phyloP scores from a whole-genome alignment of 345 rosid genomes.

The Corchorus olitorius region DNA sequence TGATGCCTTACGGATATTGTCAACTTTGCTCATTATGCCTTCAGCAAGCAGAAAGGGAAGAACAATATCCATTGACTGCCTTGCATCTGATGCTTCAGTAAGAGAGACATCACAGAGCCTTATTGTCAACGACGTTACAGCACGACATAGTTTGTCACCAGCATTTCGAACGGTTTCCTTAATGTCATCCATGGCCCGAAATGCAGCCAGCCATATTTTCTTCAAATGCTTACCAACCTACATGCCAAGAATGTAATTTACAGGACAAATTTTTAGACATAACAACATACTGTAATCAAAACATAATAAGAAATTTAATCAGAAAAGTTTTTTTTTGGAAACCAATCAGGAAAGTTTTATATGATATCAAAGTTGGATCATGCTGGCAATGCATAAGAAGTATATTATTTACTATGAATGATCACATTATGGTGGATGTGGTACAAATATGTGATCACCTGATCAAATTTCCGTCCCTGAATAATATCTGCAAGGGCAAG shows the following conservation, averaged over 20 bases:
- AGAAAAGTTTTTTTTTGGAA: background rate
- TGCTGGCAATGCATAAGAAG: background rate
- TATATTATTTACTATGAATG: background rate
- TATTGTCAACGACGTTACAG: slow-evolving; percentile 75
- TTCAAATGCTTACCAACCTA: slow-evolving; percentile 81
- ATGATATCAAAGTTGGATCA: background rate
- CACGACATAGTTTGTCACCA: slow-evolving; percentile 84
- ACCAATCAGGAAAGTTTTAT: background rate
- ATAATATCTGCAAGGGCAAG: slow-evolving; percentile 92
- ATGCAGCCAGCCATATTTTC: slow-evolving; percentile 77
- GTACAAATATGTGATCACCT: slow-evolving; percentile 45
- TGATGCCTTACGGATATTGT: slow-evolving; percentile 82
- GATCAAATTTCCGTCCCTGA: slow-evolving; percentile 87
- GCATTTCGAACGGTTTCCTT: slow-evolving; percentile 98
- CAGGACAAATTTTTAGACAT: background rate
- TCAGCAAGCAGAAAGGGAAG: slow-evolving; percentile 86
- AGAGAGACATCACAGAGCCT: slow-evolving; percentile 90
- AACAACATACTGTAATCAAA: background rate
- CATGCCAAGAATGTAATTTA: slow-evolving; percentile 12
- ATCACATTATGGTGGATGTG: background rate
- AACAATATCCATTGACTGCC: slow-evolving; percentile 74
- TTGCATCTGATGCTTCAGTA: slow-evolving; percentile 75
- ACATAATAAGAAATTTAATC: background rate
- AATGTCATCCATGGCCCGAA: slow-evolving; percentile 99
- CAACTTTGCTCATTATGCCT: slow-evolving; percentile 92